A percentile compares a stretch with the other conserved stretches of the same genome.
Conservation (phyloP, 2,329 filamentous ascomycete genomes). For the Sporothrix protearum region DNA sequence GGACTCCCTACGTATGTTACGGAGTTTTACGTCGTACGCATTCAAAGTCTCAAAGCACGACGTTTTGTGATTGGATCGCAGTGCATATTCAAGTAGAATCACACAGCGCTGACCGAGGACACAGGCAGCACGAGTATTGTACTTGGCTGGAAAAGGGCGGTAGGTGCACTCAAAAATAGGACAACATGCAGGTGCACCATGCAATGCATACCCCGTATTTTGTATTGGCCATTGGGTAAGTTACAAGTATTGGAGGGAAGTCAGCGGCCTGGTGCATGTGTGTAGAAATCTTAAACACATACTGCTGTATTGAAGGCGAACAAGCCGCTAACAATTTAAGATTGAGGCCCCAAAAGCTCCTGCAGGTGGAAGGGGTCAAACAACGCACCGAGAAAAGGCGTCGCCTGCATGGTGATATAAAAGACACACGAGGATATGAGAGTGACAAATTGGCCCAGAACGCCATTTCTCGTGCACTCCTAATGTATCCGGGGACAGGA, state of each 20-base stretch:
- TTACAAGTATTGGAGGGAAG: background rate
- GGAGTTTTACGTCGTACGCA: background rate
- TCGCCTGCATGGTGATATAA: background rate
- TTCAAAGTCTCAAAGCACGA: background rate
- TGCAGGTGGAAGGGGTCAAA: constrained; percentile 20
- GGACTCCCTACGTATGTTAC: too few relatives aligned
- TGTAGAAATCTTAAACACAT: too few relatives aligned
- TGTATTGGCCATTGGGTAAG: background rate
- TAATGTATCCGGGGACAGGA: too few relatives aligned
- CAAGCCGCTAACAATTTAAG: constrained; percentile 19
- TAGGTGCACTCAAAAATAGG: background rate
- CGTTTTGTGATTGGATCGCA: background rate
- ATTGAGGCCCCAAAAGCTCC: constrained; percentile 14
- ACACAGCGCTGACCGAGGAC: background rate
- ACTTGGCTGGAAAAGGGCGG: background rate
- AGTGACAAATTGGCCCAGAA: too few relatives aligned
- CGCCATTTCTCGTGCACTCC: too few relatives aligned
- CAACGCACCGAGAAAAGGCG: background rate
- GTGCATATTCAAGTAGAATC: background rate
- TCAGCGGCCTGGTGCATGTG: background rate
- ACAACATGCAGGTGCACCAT: background rate
- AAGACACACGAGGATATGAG: too few relatives aligned
- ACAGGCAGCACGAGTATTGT: background rate
- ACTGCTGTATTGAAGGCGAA: constrained; percentile 12
- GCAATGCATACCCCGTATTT: background rate